Evolutionary conservation across 345 rosid genomes (phyloP).

Genomic region (Heritiera littoralis): DNA sequence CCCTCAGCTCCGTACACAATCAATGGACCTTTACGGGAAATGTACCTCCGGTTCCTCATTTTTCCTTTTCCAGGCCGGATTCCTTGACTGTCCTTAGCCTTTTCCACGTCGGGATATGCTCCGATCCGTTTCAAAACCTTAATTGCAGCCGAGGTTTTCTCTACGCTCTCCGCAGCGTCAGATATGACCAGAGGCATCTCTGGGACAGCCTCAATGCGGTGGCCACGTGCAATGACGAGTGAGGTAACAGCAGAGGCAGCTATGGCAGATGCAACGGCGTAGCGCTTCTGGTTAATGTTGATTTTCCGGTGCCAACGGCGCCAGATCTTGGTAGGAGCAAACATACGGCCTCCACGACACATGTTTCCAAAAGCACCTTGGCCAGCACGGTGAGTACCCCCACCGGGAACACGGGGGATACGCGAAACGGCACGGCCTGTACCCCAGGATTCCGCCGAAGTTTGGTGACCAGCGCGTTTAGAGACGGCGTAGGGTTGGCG

Average conservation of each 20-base stretch:
- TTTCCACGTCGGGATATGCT: slow-evolving; percentile 80
- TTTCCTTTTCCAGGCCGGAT: slow-evolving; percentile 90
- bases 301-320: slow-evolving; percentile 92
- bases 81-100: slow-evolving; percentile 82
- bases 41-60: slow-evolving; percentile 82
- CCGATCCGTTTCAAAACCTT: slow-evolving; percentile 85
- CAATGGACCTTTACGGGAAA: slow-evolving; percentile 85
- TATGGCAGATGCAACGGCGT: slow-evolving; percentile 86
- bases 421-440: slow-evolving; percentile 99
- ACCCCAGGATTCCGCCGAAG: slow-evolving; percentile 99
- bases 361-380: slow-evolving; percentile 99
- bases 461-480: slow-evolving; percentile 89
- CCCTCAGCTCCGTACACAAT: slow-evolving; percentile 87
- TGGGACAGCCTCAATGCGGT: slow-evolving; percentile 68
- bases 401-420: slow-evolving; percentile 99
- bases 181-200: slow-evolving; percentile 85
- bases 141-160: slow-evolving; percentile 82
- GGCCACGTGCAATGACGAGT: slow-evolving; percentile 92
- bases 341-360: slow-evolving; percentile 99
- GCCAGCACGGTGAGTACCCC: slow-evolving; percentile 99
- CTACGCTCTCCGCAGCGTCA: slow-evolving; percentile 65
- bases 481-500: slow-evolving; percentile 98
- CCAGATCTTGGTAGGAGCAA: slow-evolving; percentile 98
- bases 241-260: slow-evolving; percentile 86
- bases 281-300: slow-evolving; percentile 84